A percentile compares a stretch with the other conserved stretches of the same genome.
phyloP scores from a whole-genome alignment of 2,329 filamentous ascomycete species.

The Fusarium kyushuense region DNA sequence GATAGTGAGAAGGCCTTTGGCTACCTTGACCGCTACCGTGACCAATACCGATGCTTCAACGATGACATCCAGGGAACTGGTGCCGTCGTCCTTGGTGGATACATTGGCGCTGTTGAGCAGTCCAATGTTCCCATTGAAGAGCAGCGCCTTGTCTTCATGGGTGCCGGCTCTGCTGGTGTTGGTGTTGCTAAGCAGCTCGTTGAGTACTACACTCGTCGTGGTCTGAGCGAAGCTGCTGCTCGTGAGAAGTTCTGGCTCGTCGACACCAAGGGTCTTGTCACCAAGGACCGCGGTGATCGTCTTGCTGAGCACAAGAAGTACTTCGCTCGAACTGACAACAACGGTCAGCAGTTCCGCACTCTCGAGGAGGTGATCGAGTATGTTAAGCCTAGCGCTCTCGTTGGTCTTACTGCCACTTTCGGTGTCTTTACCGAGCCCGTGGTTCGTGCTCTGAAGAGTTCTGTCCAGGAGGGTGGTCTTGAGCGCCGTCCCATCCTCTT shows the following conservation, averaged over 20 bases:
- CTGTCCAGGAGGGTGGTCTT: conserved; percentile 70
- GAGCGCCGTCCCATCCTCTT: conserved; percentile 92
- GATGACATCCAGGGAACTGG: conserved; percentile 98
- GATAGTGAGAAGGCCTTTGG: conserved; percentile 93
- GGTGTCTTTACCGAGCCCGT: conserved; percentile 93
- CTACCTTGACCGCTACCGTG: conserved; percentile 88
- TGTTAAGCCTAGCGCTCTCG: conserved; percentile 92
- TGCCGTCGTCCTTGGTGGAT: conserved; percentile 90
- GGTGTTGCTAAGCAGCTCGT: conserved; percentile 98
- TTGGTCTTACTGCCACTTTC: conserved; percentile 93
- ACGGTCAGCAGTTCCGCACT: conserved; percentile 77
- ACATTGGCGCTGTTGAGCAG: conserved; percentile 81
- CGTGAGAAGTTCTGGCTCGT: conserved; percentile 96
- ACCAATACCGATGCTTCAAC: conserved; percentile 95
- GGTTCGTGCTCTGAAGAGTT: conserved; percentile 75
- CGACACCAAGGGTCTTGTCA: conserved; percentile 96
- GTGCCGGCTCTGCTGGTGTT: conserved; percentile 93
- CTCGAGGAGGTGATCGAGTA: conserved; percentile 94
- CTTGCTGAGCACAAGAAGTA: conserved; percentile 90
- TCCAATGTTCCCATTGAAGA: conserved; percentile 88
- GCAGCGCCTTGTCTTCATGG: conserved; percentile 95
- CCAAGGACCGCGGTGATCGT: conserved; percentile 90
- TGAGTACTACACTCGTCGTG: conserved; percentile 94
- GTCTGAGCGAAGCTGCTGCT: conserved; percentile 87
- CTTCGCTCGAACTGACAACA: conserved; percentile 74